A percentile compares a stretch with the other conserved stretches of the same genome.
Evolutionary conservation across 2,329 filamentous ascomycete species (phyloP).

Genomic region (Hirsutella rhossiliensis): DNA sequence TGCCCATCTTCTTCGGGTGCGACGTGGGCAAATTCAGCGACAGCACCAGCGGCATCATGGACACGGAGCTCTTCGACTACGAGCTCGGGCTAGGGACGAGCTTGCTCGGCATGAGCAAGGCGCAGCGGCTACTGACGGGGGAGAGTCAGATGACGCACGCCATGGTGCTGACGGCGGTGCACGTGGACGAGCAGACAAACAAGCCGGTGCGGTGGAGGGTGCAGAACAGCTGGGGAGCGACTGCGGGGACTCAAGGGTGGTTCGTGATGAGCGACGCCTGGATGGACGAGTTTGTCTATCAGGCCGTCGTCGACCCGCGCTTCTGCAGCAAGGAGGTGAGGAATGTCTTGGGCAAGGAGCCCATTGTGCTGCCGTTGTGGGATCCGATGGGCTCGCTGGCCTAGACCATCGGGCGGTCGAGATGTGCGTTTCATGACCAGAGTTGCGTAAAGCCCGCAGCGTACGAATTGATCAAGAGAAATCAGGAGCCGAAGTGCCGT

Average conservation of each 20-base stretch:
- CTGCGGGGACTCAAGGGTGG: conserved; percentile 64
- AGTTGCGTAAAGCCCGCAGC: no score
- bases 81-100: conserved; percentile 71
- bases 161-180: conserved; percentile 82
- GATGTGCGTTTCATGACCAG: no score
- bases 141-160: conserved; percentile 84
- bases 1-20: conserved; percentile 79
- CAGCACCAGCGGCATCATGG: conserved; percentile 60
- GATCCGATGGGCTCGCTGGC: conserved; percentile 70
- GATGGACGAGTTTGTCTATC: conserved; percentile 75
- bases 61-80: conserved; percentile 65
- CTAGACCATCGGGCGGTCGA: conserved; percentile 15
- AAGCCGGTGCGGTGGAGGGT: conserved; percentile 69
- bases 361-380: conserved; percentile 63
- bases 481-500: no score
- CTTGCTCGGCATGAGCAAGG: conserved; percentile 64
- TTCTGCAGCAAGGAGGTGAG: conserved; percentile 53
- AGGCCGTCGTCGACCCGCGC: conserved; percentile 69
- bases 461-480: no score
- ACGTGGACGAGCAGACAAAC: conserved; percentile 51
- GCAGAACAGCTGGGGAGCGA: conserved; percentile 73
- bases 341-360: conserved; percentile 58
- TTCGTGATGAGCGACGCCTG: conserved; percentile 79
- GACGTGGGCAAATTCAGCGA: conserved; percentile 81
- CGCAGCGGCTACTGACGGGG: conserved; percentile 57